Evolutionary conservation across 2,329 filamentous ascomycete genomes (phyloP).

Genomic region (Aaosphaeria pasadenensis): DNA sequence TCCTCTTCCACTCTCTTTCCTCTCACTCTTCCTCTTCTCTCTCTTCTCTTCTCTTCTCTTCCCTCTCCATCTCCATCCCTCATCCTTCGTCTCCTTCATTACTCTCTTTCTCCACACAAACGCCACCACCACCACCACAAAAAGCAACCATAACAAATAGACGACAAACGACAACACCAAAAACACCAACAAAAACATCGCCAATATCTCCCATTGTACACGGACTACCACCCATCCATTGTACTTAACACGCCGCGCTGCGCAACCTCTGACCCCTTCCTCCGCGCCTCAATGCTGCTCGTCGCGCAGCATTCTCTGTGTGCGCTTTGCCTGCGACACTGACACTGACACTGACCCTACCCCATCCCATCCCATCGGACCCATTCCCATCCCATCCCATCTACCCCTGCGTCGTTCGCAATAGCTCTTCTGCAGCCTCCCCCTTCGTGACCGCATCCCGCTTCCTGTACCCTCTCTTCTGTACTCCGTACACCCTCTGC

Average conservation of each 20-base stretch:
- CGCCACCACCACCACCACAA: not conserved
- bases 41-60: not conserved
- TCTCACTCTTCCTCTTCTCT: not conserved
- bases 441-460: not conserved
- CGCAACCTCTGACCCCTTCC: not conserved
- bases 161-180: not conserved
- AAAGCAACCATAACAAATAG: not conserved
- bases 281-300: conserved; percentile 26
- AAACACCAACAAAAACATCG: not conserved
- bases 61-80: not conserved
- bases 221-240: not conserved
- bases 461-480: too few species aligned
- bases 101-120: not conserved
- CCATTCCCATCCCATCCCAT: conserved; percentile 1
- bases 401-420: not conserved
- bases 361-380: conserved; percentile 1
- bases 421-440: conserved; percentile 2
- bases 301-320: conserved; percentile 20
- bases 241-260: not conserved
- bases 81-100: not conserved
- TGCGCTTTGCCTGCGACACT: conserved; percentile 33
- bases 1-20: not conserved
- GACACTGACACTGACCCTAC: conserved; percentile 13
- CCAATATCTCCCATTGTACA: not conserved
- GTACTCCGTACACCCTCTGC: too few species aligned